These are phyloP conservation scores for Chiua virens DNA, from an alignment of 768 basidiomycete genomes.

Conservation along the genomic window DNA sequence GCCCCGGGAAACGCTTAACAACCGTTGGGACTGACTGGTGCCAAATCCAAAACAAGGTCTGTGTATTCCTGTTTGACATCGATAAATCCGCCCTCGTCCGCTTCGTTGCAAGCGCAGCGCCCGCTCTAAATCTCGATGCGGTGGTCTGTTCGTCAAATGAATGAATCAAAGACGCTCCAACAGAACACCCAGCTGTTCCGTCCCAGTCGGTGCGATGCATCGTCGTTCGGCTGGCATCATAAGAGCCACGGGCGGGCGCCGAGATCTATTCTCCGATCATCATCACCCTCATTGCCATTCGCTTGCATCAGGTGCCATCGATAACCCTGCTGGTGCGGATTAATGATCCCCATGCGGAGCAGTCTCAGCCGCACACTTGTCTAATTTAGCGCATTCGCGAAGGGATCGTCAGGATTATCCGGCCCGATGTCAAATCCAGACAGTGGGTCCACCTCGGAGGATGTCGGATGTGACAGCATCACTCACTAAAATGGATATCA, in stretches of 20 bases:
- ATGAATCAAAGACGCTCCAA: conserved; percentile 19
- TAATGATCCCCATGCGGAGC: conserved; percentile 26
- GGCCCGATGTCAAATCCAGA: conserved; percentile 21
- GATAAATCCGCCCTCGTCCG: conserved; percentile 4
- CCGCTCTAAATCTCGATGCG: conserved; percentile 20
- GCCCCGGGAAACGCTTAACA: conserved; percentile 27
- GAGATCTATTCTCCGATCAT: conserved; percentile 17
- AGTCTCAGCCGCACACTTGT: conserved; percentile 15
- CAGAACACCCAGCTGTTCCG: conserved; percentile 19
- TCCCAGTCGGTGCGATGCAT: conserved; percentile 22
- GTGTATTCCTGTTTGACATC: conserved; percentile 9
- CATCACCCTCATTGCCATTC: conserved; percentile 10
- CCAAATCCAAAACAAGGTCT: conserved; percentile 10
- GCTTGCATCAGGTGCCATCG: conserved; percentile 19
- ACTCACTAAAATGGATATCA: conserved; percentile 11
- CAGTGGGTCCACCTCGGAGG: conserved; percentile 18
- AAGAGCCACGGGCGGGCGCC: conserved; percentile 3
- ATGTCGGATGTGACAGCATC: conserved; percentile 26
- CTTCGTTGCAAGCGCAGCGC: conserved; percentile 23
- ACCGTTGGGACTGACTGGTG: conserved; percentile 6
- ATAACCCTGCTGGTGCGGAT: conserved; percentile 21
- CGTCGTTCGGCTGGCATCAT: conserved; percentile 4
- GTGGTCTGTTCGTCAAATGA: conserved; percentile 15
- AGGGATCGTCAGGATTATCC: conserved; percentile 33
- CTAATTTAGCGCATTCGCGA: conserved; percentile 25